Percentiles rank a stretch among this genome's conserved stretches.
These are phyloP conservation scores for Myrica gale DNA, from an alignment of 306 rosid genomes.

Conservation along the genomic window DNA sequence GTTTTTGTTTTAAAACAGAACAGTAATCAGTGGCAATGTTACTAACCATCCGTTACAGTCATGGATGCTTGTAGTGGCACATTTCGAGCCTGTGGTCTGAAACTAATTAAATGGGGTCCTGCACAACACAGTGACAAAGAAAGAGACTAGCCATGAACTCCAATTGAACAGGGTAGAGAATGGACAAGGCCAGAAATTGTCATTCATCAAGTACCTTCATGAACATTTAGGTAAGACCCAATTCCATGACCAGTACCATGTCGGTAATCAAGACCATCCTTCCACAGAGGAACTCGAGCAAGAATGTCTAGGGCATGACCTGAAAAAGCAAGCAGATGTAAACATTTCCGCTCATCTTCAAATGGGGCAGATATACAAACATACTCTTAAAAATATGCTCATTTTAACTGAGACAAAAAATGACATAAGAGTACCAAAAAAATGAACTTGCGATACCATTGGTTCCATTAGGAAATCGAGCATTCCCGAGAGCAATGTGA, in stretches of 20 bases:
- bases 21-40: neutral
- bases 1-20: neutral
- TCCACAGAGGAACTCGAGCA: slow-evolving; percentile 95
- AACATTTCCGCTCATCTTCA: too few relatives aligned
- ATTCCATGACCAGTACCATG: slow-evolving; percentile 99
- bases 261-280: slow-evolving; percentile 91
- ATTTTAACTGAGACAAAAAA: too few relatives aligned
- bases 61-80: slow-evolving; percentile 87
- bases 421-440: too few relatives aligned
- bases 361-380: too few relatives aligned
- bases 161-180: slow-evolving; percentile 7
- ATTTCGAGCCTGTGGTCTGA: slow-evolving; percentile 81
- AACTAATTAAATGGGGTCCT: slow-evolving; percentile 98
- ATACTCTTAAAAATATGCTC: too few relatives aligned
- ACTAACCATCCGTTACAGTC: slow-evolving; percentile 98
- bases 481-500: too few relatives aligned
- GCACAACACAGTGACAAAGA: slow-evolving; percentile 28
- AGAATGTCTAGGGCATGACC: too few relatives aligned
- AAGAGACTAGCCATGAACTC: slow-evolving; percentile 7
- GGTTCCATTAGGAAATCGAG: too few relatives aligned
- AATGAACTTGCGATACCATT: too few relatives aligned
- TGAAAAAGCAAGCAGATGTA: too few relatives aligned
- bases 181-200: slow-evolving; percentile 17
- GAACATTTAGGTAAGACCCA: slow-evolving; percentile 96
- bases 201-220: slow-evolving; percentile 63